Evolutionary conservation across 768 basidiomycete species (phyloP).

Genomic region (Gyrodon lividus): DNA sequence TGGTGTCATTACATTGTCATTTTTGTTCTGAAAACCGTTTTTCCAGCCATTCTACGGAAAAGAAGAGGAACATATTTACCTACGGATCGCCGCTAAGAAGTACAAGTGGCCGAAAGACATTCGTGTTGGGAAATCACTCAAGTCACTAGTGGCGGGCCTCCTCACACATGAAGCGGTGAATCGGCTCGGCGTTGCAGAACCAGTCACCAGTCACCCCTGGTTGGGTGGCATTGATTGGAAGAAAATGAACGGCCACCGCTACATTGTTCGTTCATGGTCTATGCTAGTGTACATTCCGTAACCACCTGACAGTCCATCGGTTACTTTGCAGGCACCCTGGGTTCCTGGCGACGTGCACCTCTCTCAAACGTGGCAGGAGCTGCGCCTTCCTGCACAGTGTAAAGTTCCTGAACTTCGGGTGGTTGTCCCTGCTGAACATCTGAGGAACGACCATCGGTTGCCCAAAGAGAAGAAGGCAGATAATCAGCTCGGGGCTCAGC

Average conservation of each 20-base stretch:
- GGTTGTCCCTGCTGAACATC: conserved; percentile 32
- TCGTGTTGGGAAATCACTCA: conserved; percentile 39
- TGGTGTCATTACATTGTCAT: neutral
- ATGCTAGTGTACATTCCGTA: neutral
- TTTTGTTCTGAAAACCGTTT: neutral
- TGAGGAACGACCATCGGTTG: conserved; percentile 39
- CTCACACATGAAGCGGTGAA: conserved; percentile 35
- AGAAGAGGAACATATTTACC: conserved; percentile 25
- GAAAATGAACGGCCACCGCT: conserved; percentile 41
- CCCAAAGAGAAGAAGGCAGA: conserved; percentile 4
- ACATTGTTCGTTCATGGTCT: conserved; percentile 39
- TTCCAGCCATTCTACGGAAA: conserved; percentile 28
- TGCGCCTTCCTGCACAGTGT: conserved; percentile 35
- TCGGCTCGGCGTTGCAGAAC: conserved; percentile 40
- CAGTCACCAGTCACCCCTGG: conserved; percentile 45
- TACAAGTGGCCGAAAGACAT: conserved; percentile 40
- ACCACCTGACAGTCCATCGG: neutral
- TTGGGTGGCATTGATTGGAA: conserved; percentile 46
- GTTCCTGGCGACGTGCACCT: conserved; percentile 32
- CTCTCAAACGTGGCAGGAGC: conserved; percentile 37
- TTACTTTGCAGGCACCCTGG: conserved; percentile 41
- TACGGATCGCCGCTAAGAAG: conserved; percentile 27
- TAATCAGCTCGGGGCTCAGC: neutral
- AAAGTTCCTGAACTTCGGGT: conserved; percentile 42
- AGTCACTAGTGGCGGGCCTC: conserved; percentile 42